Evolutionary conservation across 441 rosid genomes (phyloP), one percentile per base, ranked within the genome.

Genomic region (Gossypium davidsonii): DNA sequence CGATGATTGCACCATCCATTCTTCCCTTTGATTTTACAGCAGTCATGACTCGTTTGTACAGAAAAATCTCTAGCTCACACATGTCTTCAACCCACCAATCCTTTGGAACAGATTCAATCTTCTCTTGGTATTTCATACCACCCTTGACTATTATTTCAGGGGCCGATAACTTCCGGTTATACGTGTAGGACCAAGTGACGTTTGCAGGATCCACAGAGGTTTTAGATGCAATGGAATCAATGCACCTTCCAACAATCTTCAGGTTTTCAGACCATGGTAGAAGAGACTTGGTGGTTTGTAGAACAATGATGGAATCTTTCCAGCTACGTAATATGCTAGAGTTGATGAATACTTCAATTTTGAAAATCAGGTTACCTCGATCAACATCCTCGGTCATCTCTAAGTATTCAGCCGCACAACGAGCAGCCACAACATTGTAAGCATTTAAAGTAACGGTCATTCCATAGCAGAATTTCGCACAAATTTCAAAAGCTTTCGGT

Each of bases 71-170:
- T 5, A 95, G 86, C 77, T 91, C 99, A 61, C 92, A 90, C 14
- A 90, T 73, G 85, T 93, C 99, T 88, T 95, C 99, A 2, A 91
- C 94, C 99, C 99, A 95, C 99, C 98, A 95, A 82, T 95, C 99
- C 74, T 81, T 86, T 0, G 99, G 98, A 73, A 94, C 87, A 72
- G 82, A 82, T 25, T 89, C 87, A 64, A 65, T 73, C 80, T 82
- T 86, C 72, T 83, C 92, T 11, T 49, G 78, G 26, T 79, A 77
- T 25, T 79, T 79, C 34, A 76, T 70, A 23, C 83, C 82, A 9
- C 80, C 86, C 72, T 82, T 89, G 1, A 83, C 78, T 70, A 87
- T 79, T 80, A 78, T 84, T 73, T 92, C 89, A 0, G 83, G 79
- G 7, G 51, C 85, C 20, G 88, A 82, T 63, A 90, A 62, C 79